Evolutionary conservation across 140 eudicot genomes (phyloP).

Genomic region (Senecio squalidus): DNA sequence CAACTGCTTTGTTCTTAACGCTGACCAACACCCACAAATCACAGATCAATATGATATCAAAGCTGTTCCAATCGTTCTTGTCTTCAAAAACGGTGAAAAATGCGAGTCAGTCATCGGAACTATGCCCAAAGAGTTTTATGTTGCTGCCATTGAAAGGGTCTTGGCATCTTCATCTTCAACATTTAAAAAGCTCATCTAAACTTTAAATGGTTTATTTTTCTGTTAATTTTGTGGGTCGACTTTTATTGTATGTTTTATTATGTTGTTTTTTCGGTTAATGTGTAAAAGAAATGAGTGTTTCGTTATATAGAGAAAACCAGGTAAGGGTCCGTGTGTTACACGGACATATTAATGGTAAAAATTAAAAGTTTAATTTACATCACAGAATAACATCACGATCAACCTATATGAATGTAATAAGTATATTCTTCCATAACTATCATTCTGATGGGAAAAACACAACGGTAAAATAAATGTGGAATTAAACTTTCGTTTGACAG

Average conservation of each 20-base stretch:
- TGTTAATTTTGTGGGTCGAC: neutral
- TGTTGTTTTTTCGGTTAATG: too few relatives aligned
- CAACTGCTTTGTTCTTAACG: conserved; percentile 59
- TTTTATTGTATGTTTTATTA: neutral
- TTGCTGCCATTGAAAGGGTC: conserved; percentile 75
- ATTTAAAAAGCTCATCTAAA: conserved; percentile 5
- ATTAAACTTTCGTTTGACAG: too few relatives aligned
- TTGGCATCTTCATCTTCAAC: conserved; percentile 44
- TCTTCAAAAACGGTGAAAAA: conserved; percentile 82
- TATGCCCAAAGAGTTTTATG: conserved; percentile 96
- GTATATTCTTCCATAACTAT: too few relatives aligned
- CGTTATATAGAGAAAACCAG: too few relatives aligned
- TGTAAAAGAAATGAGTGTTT: too few relatives aligned
- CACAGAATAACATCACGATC: too few relatives aligned
- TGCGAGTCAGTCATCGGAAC: conserved; percentile 69
- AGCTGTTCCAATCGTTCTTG: conserved; percentile 90
- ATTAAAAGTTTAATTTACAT: too few relatives aligned
- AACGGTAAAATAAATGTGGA: too few relatives aligned
- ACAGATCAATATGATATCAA: conserved; percentile 73
- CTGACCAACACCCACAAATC: conserved; percentile 56
- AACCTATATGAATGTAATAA: too few relatives aligned
- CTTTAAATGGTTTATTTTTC: conserved; percentile 1
- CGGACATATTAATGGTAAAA: too few relatives aligned
- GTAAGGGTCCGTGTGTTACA: too few relatives aligned
- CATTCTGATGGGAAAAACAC: too few relatives aligned